These are phyloP conservation scores for Trifolium dubium DNA, from an alignment of 306 rosid species.

Conservation along the genomic window DNA sequence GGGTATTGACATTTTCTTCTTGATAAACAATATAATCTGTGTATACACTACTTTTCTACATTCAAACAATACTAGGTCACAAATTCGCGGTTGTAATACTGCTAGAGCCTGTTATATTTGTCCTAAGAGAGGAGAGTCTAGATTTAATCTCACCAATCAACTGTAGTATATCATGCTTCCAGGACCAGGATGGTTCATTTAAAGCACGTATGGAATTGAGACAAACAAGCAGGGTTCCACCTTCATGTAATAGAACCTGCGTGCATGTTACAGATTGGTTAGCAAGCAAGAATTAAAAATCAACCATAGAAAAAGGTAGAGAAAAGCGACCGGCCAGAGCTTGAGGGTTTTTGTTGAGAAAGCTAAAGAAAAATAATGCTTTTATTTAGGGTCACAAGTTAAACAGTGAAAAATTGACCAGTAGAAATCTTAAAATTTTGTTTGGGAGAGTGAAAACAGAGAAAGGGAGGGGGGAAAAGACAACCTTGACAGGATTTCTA, in stretches of 20 bases:
- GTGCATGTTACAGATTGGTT: conserved; percentile 34
- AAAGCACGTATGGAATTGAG: conserved; percentile 91
- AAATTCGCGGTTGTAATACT: conserved; percentile 49
- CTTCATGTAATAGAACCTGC: conserved; percentile 98
- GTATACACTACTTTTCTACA: conserved; percentile 10
- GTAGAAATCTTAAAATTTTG: background rate
- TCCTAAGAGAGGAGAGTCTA: conserved; percentile 40
- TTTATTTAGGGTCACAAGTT: background rate
- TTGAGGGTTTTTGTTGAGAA: background rate
- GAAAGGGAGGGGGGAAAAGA: background rate
- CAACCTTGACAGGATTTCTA: background rate
- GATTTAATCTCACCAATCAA: conserved; percentile 54
- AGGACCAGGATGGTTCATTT: conserved; percentile 84
- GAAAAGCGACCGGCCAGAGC: background rate
- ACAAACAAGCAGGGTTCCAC: conserved; percentile 94
- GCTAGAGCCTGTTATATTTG: conserved; percentile 40
- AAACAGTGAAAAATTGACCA: background rate
- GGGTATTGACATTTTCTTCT: conserved; percentile 28
- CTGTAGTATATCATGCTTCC: conserved; percentile 68
- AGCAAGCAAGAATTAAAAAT: conserved; percentile 26
- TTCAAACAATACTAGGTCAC: conserved; percentile 38
- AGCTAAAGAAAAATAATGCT: background rate
- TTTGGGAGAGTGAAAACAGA: background rate
- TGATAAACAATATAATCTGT: conserved; percentile 14
- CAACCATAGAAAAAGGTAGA: conserved; percentile 6